Evolutionary conservation across 2,329 filamentous ascomycete species (phyloP).

Genomic region (Colletotrichum sp.): DNA sequence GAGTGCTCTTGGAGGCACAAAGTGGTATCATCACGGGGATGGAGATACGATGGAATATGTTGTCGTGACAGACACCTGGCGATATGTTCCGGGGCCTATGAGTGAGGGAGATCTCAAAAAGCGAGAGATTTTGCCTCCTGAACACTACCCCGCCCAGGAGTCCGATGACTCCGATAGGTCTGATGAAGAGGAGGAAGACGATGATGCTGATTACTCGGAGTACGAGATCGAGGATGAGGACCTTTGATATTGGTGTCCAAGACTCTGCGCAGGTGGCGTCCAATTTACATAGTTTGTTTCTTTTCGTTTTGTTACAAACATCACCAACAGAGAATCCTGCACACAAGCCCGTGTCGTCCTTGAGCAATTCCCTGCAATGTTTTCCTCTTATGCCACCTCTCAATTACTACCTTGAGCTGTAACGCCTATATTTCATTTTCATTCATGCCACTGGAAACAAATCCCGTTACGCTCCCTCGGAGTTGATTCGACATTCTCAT

Average conservation of each 20-base stretch:
- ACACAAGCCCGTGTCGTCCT: neutral
- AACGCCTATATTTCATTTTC: fast-evolving
- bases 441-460: fast-evolving
- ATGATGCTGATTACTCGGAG: neutral
- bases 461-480: neutral
- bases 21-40: slow-evolving; percentile 7
- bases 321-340: neutral
- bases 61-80: slow-evolving; percentile 11
- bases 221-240: neutral
- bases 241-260: neutral
- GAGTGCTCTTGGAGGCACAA: neutral
- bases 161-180: neutral
- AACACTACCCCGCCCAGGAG: neutral
- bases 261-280: fast-evolving
- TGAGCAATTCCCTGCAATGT: fast-evolving
- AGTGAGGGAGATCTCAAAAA: neutral
- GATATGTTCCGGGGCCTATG: neutral
- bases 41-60: slow-evolving; percentile 11
- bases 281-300: fast-evolving
- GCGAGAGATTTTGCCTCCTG: neutral
- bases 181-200: neutral
- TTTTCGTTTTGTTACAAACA: neutral
- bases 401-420: neutral
- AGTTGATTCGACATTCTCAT: neutral
- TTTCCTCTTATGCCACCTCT: neutral